Conservation (phyloP, 2,329 filamentous ascomycete species). For the Fonsecaea erecta region DNA sequence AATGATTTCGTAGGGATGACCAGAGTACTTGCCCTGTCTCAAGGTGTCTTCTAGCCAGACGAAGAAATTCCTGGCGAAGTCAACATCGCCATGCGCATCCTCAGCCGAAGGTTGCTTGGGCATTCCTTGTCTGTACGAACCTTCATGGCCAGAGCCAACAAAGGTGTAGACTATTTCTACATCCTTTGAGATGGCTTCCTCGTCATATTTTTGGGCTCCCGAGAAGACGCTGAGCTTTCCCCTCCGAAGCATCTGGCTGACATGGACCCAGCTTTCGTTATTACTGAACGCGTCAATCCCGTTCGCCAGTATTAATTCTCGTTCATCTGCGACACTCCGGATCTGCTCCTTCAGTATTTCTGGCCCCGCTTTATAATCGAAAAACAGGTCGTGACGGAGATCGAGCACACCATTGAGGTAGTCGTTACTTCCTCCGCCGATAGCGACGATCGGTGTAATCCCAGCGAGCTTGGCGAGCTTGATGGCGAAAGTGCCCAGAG, state of each 20-base stretch:
- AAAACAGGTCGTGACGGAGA: constrained; percentile 56
- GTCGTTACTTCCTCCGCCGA: constrained; percentile 61
- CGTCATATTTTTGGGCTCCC: constrained; percentile 50
- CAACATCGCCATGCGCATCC: constrained; percentile 41
- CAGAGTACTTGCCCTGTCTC: constrained; percentile 53
- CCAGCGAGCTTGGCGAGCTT: constrained; percentile 61
- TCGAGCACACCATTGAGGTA: constrained; percentile 57
- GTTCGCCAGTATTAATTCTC: constrained; percentile 37
- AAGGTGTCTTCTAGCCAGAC: constrained; percentile 52
- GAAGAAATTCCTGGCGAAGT: constrained; percentile 53
- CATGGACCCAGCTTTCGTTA: constrained; percentile 52
- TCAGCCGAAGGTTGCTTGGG: constrained; percentile 34
- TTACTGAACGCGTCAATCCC: constrained; percentile 64
- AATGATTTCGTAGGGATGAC: constrained; percentile 56
- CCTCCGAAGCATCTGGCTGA: constrained; percentile 51
- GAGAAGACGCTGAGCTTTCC: constrained; percentile 50
- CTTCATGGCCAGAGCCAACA: constrained; percentile 42
- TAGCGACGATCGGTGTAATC: constrained; percentile 65
- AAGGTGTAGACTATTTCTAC: constrained; percentile 43
- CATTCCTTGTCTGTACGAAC: constrained; percentile 29
- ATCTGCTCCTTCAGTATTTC: constrained; percentile 45
- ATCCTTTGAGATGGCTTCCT: constrained; percentile 42
- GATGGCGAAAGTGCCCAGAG: constrained; percentile 63
- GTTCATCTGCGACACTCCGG: constrained; percentile 46
- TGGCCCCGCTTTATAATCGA: constrained; percentile 64